Percentiles rank a stretch among this genome's conserved stretches.
These are phyloP conservation scores for Ceratocystis cacaofunesta DNA, from an alignment of 2,329 filamentous ascomycete genomes.

Conservation along the genomic window DNA sequence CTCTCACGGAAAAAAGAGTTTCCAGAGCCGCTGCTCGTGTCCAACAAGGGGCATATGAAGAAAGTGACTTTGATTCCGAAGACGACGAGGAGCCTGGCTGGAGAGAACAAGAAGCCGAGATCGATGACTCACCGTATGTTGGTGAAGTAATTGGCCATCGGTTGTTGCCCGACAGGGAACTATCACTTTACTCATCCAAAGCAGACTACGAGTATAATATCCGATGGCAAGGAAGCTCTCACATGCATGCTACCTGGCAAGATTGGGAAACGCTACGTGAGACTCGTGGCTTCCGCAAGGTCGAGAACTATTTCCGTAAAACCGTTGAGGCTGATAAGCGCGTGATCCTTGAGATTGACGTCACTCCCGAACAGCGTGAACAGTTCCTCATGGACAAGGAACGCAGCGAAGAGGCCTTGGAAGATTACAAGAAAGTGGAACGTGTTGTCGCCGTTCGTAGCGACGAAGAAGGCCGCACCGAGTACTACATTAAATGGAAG, in stretches of 20 bases:
- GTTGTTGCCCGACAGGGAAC: slow-evolving; percentile 50
- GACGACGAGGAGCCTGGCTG: slow-evolving; percentile 45
- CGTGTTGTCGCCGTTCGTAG: slow-evolving; percentile 74
- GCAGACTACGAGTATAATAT: slow-evolving; percentile 84
- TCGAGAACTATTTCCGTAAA: slow-evolving; percentile 91
- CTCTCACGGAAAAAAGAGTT: slow-evolving; percentile 73
- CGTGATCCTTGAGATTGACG: slow-evolving; percentile 58
- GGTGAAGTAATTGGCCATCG: slow-evolving; percentile 84
- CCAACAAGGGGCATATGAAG: slow-evolving; percentile 47
- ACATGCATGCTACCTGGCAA: slow-evolving; percentile 95
- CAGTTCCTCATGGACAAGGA: slow-evolving; percentile 94
- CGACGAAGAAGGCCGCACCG: slow-evolving; percentile 55
- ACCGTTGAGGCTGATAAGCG: slow-evolving; percentile 66
- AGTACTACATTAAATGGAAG: slow-evolving; percentile 97
- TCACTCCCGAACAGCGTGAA: slow-evolving; percentile 73
- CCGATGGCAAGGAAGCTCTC: slow-evolving; percentile 94
- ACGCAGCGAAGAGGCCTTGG: slow-evolving; percentile 71
- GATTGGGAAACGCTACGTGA: slow-evolving; percentile 56
- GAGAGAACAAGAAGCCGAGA: slow-evolving; percentile 46
- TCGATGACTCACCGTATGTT: slow-evolving; percentile 72
- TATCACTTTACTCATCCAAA: slow-evolving; percentile 41
- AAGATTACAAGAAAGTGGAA: slow-evolving; percentile 85
- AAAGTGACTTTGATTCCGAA: slow-evolving; percentile 50
- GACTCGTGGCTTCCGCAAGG: slow-evolving; percentile 71
- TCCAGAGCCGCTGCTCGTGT: slow-evolving; percentile 73